Conservation (phyloP, 2,329 filamentous ascomycete species). For the Colletotrichum incanum region DNA sequence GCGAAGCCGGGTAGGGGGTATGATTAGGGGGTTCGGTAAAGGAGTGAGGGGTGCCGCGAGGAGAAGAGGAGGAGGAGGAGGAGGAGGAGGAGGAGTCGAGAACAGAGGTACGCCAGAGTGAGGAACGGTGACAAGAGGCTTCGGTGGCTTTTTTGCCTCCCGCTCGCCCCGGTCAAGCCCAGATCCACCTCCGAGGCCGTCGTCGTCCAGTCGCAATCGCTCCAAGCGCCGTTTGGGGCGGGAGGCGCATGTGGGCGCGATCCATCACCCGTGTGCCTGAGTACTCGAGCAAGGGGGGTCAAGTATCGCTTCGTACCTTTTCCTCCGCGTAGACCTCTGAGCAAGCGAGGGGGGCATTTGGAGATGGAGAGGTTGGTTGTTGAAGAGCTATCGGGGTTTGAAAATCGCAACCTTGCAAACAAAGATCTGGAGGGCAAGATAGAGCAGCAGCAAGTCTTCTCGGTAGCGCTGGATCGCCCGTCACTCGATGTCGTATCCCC, state of each 20-base stretch:
- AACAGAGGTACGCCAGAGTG: conserved; percentile 6
- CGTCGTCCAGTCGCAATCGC: conserved; percentile 35
- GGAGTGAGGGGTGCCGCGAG: neutral
- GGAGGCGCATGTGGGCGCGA: conserved; percentile 38
- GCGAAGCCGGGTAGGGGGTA: neutral
- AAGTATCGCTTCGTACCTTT: neutral
- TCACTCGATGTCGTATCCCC: neutral
- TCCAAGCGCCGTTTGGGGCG: conserved; percentile 38
- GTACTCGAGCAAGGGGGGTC: neutral
- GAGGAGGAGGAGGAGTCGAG: neutral
- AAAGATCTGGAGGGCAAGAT: neutral
- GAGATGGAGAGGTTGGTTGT: neutral
- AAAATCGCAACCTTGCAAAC: neutral
- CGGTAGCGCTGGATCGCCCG: neutral
- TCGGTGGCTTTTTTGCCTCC: conserved; percentile 36
- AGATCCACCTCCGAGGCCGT: conserved; percentile 5
- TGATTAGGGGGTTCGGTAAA: neutral
- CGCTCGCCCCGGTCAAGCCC: conserved; percentile 7
- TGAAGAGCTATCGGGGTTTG: neutral
- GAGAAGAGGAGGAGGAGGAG: conserved; percentile 7
- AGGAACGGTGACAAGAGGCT: conserved; percentile 27
- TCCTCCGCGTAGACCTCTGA: neutral
- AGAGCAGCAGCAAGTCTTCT: neutral
- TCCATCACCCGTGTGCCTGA: conserved; percentile 29
- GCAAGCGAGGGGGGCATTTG: neutral